Conservation (phyloP, 805 yeast species). For the Spathaspora arborariae region DNA sequence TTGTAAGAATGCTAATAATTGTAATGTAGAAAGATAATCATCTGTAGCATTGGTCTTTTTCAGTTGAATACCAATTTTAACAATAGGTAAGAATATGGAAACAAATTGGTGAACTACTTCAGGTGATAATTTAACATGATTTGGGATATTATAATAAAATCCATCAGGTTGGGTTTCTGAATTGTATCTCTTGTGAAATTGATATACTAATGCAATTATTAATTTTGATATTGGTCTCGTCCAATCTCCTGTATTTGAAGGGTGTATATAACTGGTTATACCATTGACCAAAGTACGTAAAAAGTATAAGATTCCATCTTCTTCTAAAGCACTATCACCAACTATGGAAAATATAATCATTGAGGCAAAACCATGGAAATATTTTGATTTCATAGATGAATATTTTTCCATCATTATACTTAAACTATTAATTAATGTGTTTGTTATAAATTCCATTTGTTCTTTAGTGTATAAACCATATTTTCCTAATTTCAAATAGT, state of each 20-base stretch:
- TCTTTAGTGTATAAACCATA: conserved; percentile 62
- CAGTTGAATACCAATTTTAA: conserved; percentile 73
- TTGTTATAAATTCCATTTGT: conserved; percentile 60
- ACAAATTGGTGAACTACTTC: conserved; percentile 43
- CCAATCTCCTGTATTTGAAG: conserved; percentile 94
- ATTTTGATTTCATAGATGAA: conserved; percentile 38
- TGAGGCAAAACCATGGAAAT: conserved; percentile 41
- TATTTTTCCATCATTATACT: conserved; percentile 48
- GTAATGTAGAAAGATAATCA: conserved; percentile 55
- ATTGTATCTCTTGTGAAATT: conserved; percentile 55
- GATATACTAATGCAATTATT: conserved; percentile 54
- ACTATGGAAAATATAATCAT: conserved; percentile 59
- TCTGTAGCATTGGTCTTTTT: conserved; percentile 56
- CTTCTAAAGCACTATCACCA: conserved; percentile 40
- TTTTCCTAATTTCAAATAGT: conserved; percentile 33
- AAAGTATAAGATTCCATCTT: conserved; percentile 47
- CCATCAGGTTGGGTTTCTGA: conserved; percentile 43
- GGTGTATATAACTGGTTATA: conserved; percentile 80
- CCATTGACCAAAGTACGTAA: conserved; percentile 60
- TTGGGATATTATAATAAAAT: conserved; percentile 19
- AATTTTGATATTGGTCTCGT: conserved; percentile 63
- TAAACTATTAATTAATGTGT: conserved; percentile 44
- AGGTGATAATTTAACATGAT: conserved; percentile 27
- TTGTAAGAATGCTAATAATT: conserved; percentile 59
- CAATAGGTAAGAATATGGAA: conserved; percentile 49